Base-by-base conservation (phyloP, 805 yeast genomes). In the Ogataea corticis region DNA sequence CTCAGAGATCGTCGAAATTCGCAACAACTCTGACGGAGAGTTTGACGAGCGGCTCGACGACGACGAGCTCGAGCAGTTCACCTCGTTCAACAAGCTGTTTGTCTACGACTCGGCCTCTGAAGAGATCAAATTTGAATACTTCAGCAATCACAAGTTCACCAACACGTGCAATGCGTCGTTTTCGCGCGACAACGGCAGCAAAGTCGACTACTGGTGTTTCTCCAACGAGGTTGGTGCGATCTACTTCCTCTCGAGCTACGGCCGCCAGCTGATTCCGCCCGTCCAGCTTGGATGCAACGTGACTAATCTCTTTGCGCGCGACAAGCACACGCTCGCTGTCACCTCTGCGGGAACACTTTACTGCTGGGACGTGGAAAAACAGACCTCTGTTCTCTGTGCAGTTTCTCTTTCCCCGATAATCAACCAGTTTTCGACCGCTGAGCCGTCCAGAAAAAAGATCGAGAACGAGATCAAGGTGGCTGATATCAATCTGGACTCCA, bases 141-240 rank as follows among this genome's bases (percentile, higher is more conserved):
- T 71, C 46, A 47, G 51, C 33, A 72, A 75, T 15, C 70, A 71
- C 15, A 65, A 65, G 34, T 70, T 76, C 33, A 63, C 68, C 2
- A 62, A 69, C 14, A 63, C 61, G 18, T 49, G 66, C 7, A 56
- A 62, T 3, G 63, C 72, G 0, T 49, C 52, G 3, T 60, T 40
- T 44, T 28, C 42, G 1, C 76, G 67, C 35, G 70, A 69, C 39
- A 29, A 45, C 3, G 77, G 66, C 35, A 72, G 70, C 42, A 75
- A 75, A 29, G 75, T 77, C 30, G 75, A 80, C 38, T 80, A 68
- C 54, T 76, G 83, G 70, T 75, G 76, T 10, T 58, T 81, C 17
- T 71, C 83, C 0, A 80, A 87, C 0, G 82, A 82, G 38, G 69
- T 74, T 25, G 90, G 90, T 0, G 63, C 79, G 0, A 53, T 83